phyloP scores from a whole-genome alignment of 805 yeast genomes.

The Starmera dryadoides region DNA sequence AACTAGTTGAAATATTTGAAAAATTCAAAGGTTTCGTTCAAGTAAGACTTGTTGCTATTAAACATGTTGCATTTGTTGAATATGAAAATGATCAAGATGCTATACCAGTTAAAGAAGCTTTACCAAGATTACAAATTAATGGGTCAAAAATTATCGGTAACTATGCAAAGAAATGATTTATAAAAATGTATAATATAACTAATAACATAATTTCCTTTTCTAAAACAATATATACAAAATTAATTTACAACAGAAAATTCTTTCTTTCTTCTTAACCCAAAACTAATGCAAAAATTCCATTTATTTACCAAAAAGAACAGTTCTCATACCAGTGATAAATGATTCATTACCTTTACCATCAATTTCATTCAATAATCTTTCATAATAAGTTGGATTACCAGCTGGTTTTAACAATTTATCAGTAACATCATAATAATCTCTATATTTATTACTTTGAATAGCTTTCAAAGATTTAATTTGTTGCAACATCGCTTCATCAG shows the following conservation, averaged over 20 bases:
- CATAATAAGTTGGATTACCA: slow-evolving; percentile 78
- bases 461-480: slow-evolving; percentile 55
- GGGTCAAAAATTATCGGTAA: slow-evolving; percentile 15
- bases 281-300: neutral
- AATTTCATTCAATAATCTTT: slow-evolving; percentile 61
- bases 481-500: slow-evolving; percentile 37
- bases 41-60: slow-evolving; percentile 55
- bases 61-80: slow-evolving; percentile 77
- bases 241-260: too few relatives aligned
- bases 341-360: slow-evolving; percentile 66
- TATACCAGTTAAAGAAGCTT: slow-evolving; percentile 26
- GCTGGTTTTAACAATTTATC: slow-evolving; percentile 69
- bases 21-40: slow-evolving; percentile 55
- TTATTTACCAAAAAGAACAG: slow-evolving; percentile 69
- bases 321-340: slow-evolving; percentile 56
- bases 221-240: too few relatives aligned
- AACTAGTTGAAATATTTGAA: slow-evolving; percentile 40
- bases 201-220: neutral
- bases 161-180: slow-evolving; percentile 19
- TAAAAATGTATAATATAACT: neutral
- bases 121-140: slow-evolving; percentile 14
- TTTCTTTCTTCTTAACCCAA: neutral
- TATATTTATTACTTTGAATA: slow-evolving; percentile 53
- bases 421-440: slow-evolving; percentile 54
- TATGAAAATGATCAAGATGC: slow-evolving; percentile 53